These are phyloP conservation scores for Candida corydali DNA, from an alignment of 805 yeast genomes.

Conservation along the genomic window DNA sequence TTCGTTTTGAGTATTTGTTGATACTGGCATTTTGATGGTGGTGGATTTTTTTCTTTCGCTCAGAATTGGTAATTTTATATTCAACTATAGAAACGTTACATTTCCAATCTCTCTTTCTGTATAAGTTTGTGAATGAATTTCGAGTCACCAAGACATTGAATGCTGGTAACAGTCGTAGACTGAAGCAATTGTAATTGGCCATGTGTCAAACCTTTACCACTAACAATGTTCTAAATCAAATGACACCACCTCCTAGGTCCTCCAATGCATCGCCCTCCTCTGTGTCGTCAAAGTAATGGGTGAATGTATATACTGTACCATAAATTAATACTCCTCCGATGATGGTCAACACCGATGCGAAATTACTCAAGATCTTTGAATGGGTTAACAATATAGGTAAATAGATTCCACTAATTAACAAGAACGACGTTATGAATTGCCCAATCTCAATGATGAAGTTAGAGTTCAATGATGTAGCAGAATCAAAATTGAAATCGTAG, in stretches of 20 bases:
- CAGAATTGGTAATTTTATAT: too few species aligned
- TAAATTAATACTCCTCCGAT: constrained; percentile 83
- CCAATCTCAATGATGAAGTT: constrained; percentile 68
- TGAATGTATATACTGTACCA: constrained; percentile 77
- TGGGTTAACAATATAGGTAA: constrained; percentile 78
- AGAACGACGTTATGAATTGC: constrained; percentile 70
- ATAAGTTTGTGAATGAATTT: too few species aligned
- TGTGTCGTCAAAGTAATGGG: constrained; percentile 61
- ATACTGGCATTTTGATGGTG: background rate
- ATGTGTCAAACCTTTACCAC: too few species aligned
- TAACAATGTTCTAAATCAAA: constrained; percentile 11
- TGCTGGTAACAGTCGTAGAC: too few species aligned
- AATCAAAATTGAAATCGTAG: constrained; percentile 42
- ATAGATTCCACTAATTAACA: constrained; percentile 68
- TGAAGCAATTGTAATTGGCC: too few species aligned
- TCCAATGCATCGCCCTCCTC: constrained; percentile 21
- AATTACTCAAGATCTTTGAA: constrained; percentile 60
- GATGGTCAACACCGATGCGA: constrained; percentile 74
- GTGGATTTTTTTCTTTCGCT: background rate
- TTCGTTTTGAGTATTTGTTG: constrained; percentile 9
- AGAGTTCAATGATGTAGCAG: constrained; percentile 22
- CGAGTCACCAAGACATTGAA: too few species aligned
- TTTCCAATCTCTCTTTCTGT: too few species aligned
- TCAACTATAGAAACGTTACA: too few species aligned
- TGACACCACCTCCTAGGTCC: constrained; percentile 22